Percentiles rank a stretch among this genome's conserved stretches.
phyloP scores from a whole-genome alignment of 108 stramenopile genomes.

The Nitzschia putrida region DNA sequence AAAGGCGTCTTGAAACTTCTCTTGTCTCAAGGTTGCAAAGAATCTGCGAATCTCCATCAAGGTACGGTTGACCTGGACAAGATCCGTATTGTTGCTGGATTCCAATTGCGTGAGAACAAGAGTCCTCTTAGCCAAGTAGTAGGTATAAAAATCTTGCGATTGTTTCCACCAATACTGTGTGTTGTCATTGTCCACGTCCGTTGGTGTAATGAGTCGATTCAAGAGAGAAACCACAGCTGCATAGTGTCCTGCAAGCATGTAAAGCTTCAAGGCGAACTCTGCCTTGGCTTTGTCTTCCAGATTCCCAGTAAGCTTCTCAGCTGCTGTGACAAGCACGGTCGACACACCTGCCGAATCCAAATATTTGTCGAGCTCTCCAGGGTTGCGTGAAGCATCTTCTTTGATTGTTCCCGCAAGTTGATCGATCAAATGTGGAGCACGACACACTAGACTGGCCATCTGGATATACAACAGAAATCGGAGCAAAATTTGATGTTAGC shows the following conservation, averaged over 20 bases:
- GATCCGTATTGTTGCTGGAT: slow-evolving; percentile 46
- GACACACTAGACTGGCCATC: slow-evolving; percentile 39
- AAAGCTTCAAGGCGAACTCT: slow-evolving; percentile 34
- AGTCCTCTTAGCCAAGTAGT: slow-evolving; percentile 52
- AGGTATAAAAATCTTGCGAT: slow-evolving; percentile 58
- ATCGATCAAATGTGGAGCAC: slow-evolving; percentile 27
- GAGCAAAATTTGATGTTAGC: no score
- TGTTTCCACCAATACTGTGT: slow-evolving; percentile 64
- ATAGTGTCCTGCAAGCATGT: slow-evolving; percentile 42
- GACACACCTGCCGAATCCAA: slow-evolving; percentile 26
- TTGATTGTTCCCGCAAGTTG: slow-evolving; percentile 41
- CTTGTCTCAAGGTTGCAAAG: slow-evolving; percentile 51
- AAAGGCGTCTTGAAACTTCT: slow-evolving; percentile 57
- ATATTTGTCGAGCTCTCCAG: slow-evolving; percentile 53
- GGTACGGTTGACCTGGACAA: slow-evolving; percentile 59
- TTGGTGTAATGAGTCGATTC: slow-evolving; percentile 33
- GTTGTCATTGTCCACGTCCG: slow-evolving; percentile 26
- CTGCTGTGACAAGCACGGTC: slow-evolving; percentile 23
- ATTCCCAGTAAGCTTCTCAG: slow-evolving; percentile 53
- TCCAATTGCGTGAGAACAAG: slow-evolving; percentile 48
- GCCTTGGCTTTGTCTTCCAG: slow-evolving; percentile 38
- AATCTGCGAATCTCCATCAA: slow-evolving; percentile 72
- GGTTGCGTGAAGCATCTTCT: slow-evolving; percentile 33
- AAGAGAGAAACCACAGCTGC: slow-evolving; percentile 30
- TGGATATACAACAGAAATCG: background rate